Evolutionary conservation across 371 early-diverging fungal genomes (phyloP).

Genomic region (Mucor velutinosus): DNA sequence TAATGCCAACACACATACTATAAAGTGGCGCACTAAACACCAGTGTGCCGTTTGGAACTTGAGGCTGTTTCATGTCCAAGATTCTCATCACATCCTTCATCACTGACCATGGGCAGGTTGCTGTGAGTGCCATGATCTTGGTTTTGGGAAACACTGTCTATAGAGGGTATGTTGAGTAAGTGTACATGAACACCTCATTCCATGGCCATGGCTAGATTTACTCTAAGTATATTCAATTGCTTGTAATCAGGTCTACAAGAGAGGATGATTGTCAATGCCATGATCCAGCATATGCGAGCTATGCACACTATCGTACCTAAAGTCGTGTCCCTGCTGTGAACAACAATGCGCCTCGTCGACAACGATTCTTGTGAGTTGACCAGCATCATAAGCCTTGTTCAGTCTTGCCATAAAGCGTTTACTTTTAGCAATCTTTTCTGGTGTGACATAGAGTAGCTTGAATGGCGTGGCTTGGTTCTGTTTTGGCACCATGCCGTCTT

Average conservation of each 20-base stretch:
- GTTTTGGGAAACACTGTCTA: slow-evolving; percentile 64
- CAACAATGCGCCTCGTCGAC: slow-evolving; percentile 89
- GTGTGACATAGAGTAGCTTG: slow-evolving; percentile 86
- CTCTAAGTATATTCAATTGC: slow-evolving; percentile 40
- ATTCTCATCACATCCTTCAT: slow-evolving; percentile 67
- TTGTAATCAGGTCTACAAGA: slow-evolving; percentile 47
- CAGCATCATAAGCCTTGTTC: slow-evolving; percentile 62
- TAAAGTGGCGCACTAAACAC: slow-evolving; percentile 60
- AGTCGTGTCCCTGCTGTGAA: slow-evolving; percentile 89
- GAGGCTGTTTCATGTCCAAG: slow-evolving; percentile 53
- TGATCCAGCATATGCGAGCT: background rate
- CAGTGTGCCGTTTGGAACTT: slow-evolving; percentile 42
- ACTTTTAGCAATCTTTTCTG: slow-evolving; percentile 82
- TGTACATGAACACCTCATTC: background rate
- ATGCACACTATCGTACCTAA: slow-evolving; percentile 45
- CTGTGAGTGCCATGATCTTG: slow-evolving; percentile 89
- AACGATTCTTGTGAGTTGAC: slow-evolving; percentile 70
- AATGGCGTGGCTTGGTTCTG: slow-evolving; percentile 30
- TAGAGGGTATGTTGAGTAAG: background rate
- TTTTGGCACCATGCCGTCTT: slow-evolving; percentile 42
- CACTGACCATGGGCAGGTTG: slow-evolving; percentile 80
- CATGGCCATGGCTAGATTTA: slow-evolving; percentile 12
- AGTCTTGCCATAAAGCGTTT: slow-evolving; percentile 71
- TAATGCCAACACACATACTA: slow-evolving; percentile 25
- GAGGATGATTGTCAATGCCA: background rate